A percentile compares a stretch with the other conserved stretches of the same genome.
Conservation (phyloP, 768 basidiomycete species). For the Auricularia sp. region DNA sequence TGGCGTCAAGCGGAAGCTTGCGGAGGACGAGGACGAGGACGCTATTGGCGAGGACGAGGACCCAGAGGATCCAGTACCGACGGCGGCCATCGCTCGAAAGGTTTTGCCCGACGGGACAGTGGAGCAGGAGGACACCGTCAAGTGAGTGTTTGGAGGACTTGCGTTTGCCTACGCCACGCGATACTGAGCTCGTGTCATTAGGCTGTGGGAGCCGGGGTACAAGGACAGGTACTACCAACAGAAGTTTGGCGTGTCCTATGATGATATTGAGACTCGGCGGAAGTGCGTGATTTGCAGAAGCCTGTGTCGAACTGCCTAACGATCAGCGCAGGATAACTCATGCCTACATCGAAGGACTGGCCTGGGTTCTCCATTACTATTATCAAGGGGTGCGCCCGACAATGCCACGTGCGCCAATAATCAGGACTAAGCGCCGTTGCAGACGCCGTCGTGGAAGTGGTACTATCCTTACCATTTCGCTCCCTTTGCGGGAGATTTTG, state of each 20-base stretch:
- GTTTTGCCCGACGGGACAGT: conserved; percentile 89
- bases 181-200: conserved; percentile 21
- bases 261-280: conserved; percentile 64
- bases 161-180: conserved; percentile 8
- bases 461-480: conserved; percentile 98
- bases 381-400: conserved; percentile 81
- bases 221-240: conserved; percentile 88
- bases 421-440: conserved; percentile 11
- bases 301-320: neutral
- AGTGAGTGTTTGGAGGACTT: conserved; percentile 33
- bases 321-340: conserved; percentile 52
- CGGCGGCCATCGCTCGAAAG: conserved; percentile 48
- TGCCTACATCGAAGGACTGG: conserved; percentile 86
- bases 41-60: conserved; percentile 32
- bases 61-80: conserved; percentile 22
- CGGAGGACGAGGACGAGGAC: conserved; percentile 41
- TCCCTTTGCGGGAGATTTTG: conserved; percentile 93
- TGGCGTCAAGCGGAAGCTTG: conserved; percentile 38
- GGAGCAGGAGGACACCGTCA: conserved; percentile 87
- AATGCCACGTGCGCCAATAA: neutral
- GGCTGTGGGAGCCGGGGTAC: conserved; percentile 95
- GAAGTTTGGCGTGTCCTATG: conserved; percentile 74
- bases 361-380: conserved; percentile 95
- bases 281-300: conserved; percentile 37
- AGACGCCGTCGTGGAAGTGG: conserved; percentile 97